Base-by-base conservation (phyloP, 2,329 filamentous ascomycete genomes). In the Clarireedia homoeocarpa region DNA sequence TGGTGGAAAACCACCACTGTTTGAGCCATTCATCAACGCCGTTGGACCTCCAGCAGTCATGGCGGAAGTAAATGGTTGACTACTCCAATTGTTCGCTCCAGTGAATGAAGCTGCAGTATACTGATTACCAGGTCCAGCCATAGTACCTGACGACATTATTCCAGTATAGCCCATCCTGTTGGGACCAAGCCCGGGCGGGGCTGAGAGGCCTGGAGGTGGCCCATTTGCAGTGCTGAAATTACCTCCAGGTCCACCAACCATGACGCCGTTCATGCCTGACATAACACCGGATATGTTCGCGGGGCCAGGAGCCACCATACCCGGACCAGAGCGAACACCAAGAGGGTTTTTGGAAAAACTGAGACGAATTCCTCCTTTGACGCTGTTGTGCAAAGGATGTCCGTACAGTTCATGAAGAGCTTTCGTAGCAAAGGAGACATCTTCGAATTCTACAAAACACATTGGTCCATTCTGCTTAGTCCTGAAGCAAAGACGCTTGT, bases 371-470 rank as follows among this genome's bases (percentile, higher is more conserved):
- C 94, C 94, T 6, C 92, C 92, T 70, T 96, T 96, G 67, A 90
- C 82, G 66, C 91, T 96, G 72, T 96, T 96, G 69, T 91, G 90
- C 34, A 97, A 79, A 49, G 82, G 84, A 50, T 87, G 83, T 0
- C 94, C 94, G 66, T 97, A 96, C 1, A 97, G 78, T 56, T 96
- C 90, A 61, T 91, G 84, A 2, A 97, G 78, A 1, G 91, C 87
- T 72, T 94, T 95, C 44, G 92, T 96, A 0, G 94, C 92, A 67
- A 90, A 92, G 1, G 89, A 88, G 10, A 95, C 80, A 66, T 96
- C 91, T 67, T 97, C 92, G 65, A 97, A 99, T 71, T 99, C 94
- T 39, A 99, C 94, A 71, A 97, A 97, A 70, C 94, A 97, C 91
- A 97, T 97, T 2, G 92, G 92, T 0, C 92, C 92, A 65, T 96